These are phyloP conservation scores for Apostasia ramifera DNA, from an alignment of 106 monocot species.

Conservation along the genomic window DNA sequence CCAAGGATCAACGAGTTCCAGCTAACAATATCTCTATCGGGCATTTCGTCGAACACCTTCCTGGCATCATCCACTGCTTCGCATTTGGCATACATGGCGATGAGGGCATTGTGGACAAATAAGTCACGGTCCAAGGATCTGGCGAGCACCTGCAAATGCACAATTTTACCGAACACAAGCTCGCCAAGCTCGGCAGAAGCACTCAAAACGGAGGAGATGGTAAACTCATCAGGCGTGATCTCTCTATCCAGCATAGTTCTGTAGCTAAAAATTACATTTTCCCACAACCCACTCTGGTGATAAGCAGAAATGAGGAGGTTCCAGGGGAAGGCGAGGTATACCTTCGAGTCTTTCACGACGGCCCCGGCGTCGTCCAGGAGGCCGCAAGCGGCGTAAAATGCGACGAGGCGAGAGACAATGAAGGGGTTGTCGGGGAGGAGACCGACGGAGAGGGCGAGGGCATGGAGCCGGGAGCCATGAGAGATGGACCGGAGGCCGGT, in stretches of 20 bases:
- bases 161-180: slow-evolving; percentile 21
- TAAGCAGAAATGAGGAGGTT: slow-evolving; percentile 48
- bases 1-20: slow-evolving; percentile 54
- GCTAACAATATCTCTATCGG: slow-evolving; percentile 36
- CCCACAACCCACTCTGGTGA: slow-evolving; percentile 1
- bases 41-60: slow-evolving; percentile 71
- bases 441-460: slow-evolving; percentile 44
- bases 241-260: slow-evolving; percentile 27
- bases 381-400: slow-evolving; percentile 40
- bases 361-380: slow-evolving; percentile 24
- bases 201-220: slow-evolving; percentile 44
- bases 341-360: slow-evolving; percentile 14
- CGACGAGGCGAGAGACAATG: slow-evolving; percentile 30
- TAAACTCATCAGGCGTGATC: slow-evolving; percentile 31
- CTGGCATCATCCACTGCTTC: slow-evolving; percentile 32
- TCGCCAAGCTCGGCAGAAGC: slow-evolving; percentile 54
- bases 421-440: slow-evolving; percentile 17
- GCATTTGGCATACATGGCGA: slow-evolving; percentile 60
- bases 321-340: slow-evolving; percentile 26
- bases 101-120: slow-evolving; percentile 47
- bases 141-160: slow-evolving; percentile 10
- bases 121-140: slow-evolving; percentile 12
- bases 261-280: slow-evolving; percentile 21
- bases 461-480: slow-evolving; percentile 56
- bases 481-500: slow-evolving; percentile 19